Evolutionary conservation across 139 green algal species (phyloP), one percentile per base, ranked within the genome.

Genomic region (Chlorella sp.): DNA sequence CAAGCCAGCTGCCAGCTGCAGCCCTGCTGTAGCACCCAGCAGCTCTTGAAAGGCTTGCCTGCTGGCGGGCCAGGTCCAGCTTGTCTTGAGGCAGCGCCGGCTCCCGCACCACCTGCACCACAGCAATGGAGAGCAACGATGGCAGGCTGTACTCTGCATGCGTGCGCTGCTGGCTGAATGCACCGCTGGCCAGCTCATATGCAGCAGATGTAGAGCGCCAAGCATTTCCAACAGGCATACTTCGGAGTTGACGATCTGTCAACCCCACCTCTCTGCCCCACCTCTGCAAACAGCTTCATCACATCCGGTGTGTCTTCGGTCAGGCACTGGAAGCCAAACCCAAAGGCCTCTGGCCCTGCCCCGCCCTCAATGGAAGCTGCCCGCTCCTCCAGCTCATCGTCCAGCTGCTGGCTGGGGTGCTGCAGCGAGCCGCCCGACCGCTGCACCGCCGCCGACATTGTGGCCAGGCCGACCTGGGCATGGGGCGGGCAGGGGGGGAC

Each of bases 331-430:
- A 96, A 94, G 25, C 89, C 92, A n/a, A 95, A 39, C 11, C 56
- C 86, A 30, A 91, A 87, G 16, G 88, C 60, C 32, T 94, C 89
- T 21, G 62, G 78, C n/a, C 85, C 81, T 0, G 91, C 91, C 2
- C 89, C 87, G 18, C 91, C 71, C 88, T 96, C 93, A 12, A 97
- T 90, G 16, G 76, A 78, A 25, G 94, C 94, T 15, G 91, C 91
- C 39, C 91, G 60, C 26, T 91, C 87, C 78, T 96, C 94, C 70
- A 97, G 84, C 3, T 32, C 73, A 2, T 87, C 85, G 72, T 97
- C 91, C 75, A 97, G 87, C 60, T 63, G 60, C 25, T 38, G 25
- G 11, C 36, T 82, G 34, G 94, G 92, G 78, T 94, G 89, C 18
- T 32, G 9, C 26, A 60, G n/a, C 28, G 84, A 91, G 38, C 94